A percentile compares a stretch with the other conserved stretches of the same genome.
Conservation (phyloP, 192 early-diverging fungal genomes). For the Coemansia biformis region DNA sequence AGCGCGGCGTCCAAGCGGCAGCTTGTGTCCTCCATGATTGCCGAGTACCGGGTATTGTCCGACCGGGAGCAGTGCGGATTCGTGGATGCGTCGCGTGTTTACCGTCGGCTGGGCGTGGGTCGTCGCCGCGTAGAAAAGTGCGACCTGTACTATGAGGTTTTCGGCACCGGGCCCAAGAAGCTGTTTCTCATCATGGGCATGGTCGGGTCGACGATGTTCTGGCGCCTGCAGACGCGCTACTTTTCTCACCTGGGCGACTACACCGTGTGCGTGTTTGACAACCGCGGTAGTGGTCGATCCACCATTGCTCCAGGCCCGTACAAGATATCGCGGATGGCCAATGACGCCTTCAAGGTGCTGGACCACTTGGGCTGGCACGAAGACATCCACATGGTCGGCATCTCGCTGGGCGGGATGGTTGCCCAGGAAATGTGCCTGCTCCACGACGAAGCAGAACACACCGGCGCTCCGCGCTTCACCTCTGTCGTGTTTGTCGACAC, state of each 20-base stretch:
- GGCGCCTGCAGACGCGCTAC: slow-evolving; percentile 57
- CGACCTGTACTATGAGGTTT: slow-evolving; percentile 71
- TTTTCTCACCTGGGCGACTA: slow-evolving; percentile 64
- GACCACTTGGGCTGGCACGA: slow-evolving; percentile 68
- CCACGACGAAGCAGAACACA: background rate
- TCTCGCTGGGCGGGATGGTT: slow-evolving; percentile 87
- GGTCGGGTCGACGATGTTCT: slow-evolving; percentile 41
- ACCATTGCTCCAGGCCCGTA: slow-evolving; percentile 25
- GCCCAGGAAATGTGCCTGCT: slow-evolving; percentile 62
- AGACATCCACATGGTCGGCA: slow-evolving; percentile 70
- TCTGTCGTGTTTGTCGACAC: slow-evolving; percentile 40
- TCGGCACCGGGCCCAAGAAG: slow-evolving; percentile 64
- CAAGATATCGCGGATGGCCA: slow-evolving; percentile 72
- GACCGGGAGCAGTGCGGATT: slow-evolving; percentile 18
- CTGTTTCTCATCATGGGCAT: slow-evolving; percentile 71
- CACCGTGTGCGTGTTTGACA: slow-evolving; percentile 75
- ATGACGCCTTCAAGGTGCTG: slow-evolving; percentile 64
- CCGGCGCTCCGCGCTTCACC: slow-evolving; percentile 7
- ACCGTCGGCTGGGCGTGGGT: slow-evolving; percentile 9
- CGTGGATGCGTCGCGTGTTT: slow-evolving; percentile 14
- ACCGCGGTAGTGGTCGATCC: slow-evolving; percentile 68
- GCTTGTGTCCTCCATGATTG: slow-evolving; percentile 5
- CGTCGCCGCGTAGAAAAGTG: slow-evolving; percentile 7
- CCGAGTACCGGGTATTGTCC: slow-evolving; percentile 17
- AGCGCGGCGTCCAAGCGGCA: no score